Conservation (phyloP, 192 early-diverging fungal species). For the Coemansia sp. region DNA sequence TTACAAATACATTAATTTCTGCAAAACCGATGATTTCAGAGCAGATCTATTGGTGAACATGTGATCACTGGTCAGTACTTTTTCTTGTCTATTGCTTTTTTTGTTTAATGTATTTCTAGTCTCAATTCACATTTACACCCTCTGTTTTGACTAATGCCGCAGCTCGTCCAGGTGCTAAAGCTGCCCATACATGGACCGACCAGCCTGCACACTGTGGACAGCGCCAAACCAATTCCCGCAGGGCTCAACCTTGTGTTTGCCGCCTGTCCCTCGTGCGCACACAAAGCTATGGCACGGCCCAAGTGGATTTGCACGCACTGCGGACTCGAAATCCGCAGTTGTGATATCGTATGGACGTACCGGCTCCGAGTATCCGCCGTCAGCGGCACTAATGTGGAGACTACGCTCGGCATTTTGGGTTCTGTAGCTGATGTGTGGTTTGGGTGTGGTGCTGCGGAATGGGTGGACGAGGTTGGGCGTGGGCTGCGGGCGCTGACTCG, state of each 20-base stretch:
- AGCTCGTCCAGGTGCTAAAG: constrained; percentile 13
- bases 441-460: constrained; percentile 33
- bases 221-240: not conserved
- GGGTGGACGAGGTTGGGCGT: constrained; percentile 21
- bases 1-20: too few species aligned
- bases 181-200: not conserved
- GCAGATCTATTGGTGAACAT: too few species aligned
- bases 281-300: constrained; percentile 5
- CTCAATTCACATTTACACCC: not conserved
- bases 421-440: constrained; percentile 22
- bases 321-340: not conserved
- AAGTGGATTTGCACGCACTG: constrained; percentile 26
- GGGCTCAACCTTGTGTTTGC: constrained; percentile 28
- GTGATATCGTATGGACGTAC: constrained; percentile 31
- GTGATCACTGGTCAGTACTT: too few species aligned
- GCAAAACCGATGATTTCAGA: too few species aligned
- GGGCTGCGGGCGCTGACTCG: constrained; percentile 5
- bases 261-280: constrained; percentile 23
- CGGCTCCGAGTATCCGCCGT: constrained; percentile 10
- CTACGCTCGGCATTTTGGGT: constrained; percentile 14
- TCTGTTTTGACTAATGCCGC: not conserved
- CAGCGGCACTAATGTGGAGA: not conserved
- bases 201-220: not conserved
- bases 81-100: not conserved
- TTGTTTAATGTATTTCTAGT: not conserved